Conservation (phyloP, 83 land plant species). For the Diphasiastrum complanatum region DNA sequence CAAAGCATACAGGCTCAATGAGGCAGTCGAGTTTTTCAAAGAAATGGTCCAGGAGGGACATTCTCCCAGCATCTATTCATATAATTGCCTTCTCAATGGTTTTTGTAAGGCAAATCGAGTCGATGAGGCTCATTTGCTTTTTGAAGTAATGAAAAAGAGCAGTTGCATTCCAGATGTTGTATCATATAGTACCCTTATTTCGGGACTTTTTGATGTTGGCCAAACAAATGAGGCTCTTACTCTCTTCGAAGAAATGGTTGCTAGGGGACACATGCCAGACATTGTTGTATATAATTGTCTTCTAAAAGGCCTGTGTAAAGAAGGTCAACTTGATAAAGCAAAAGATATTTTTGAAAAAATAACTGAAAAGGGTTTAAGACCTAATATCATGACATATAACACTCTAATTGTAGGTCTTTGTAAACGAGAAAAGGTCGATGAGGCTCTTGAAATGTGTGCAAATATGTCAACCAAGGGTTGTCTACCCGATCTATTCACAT, state of each 20-base stretch:
- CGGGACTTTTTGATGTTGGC: not conserved
- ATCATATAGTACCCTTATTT: not conserved
- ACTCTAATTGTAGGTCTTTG: not conserved
- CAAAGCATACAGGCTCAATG: not conserved
- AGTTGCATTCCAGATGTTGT: not conserved
- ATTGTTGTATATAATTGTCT: constrained; percentile 1
- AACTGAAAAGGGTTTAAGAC: not conserved
- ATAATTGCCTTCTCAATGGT: not conserved
- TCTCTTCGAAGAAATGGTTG: not conserved
- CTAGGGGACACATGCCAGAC: not conserved
- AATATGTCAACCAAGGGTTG: not conserved
- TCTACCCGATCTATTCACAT: not conserved
- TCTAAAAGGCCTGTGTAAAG: constrained; percentile 5
- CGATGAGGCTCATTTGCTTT: not conserved
- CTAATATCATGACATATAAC: not conserved
- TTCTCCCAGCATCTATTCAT: not conserved
- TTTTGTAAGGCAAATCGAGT: not conserved
- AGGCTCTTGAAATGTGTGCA: not conserved
- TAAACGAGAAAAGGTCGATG: not conserved
- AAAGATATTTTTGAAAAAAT: not conserved
- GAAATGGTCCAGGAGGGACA: not conserved
- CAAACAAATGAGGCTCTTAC: not conserved
- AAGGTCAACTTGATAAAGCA: not conserved
- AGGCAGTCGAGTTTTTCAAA: not conserved
- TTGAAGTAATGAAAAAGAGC: not conserved